Base-by-base conservation (phyloP, 2,329 filamentous ascomycete species). In the Beauveria varroae region DNA sequence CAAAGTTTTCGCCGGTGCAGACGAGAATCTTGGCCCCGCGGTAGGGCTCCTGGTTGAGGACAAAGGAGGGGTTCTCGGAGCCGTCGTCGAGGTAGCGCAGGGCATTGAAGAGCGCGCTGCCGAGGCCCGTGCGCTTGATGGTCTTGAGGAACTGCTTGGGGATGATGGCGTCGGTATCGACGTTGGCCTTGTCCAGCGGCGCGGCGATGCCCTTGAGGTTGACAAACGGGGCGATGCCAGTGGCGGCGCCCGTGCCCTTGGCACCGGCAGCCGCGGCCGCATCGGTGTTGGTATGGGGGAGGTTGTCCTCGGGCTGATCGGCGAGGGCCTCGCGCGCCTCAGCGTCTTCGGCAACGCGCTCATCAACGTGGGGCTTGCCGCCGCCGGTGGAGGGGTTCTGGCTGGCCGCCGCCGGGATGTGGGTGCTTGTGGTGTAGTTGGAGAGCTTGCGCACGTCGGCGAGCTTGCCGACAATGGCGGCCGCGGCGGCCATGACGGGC, bases 71-170 rank as follows among this genome's bases (percentile, higher is more conserved):
- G 72, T 93, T 91, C 70, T 93, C 89, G 22, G 81, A 80, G 65
- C 88, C 89, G 68, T 90, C 87, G 10, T 84, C 75, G 66, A 89
- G 85, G 77, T 86, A 96, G 60, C 95, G 87, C 76, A 91, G 87
- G 65, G 85, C 87, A 74, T 93, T 85, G 82, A 99, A 99, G 57
- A 96, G 85, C 44, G 93, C 93, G 26, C 80, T 83, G 62, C 93
- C 93, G 10, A 99, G 89, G 66, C 95, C 95, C 1, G 93, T 96
- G 63, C 95, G 91, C 83, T 98, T 98, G 78, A 98, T 98, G 46
- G 95, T 99, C 81, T 98, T 99, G 65, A 99, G 84, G 80, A 98
- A 99, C 74, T 99, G 95, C 78, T 99, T 99, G 66, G 95, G 95
- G 68, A 99, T 99, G 76, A 98, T 97, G 71, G 93, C 93, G 70